Conservation (phyloP, 805 yeast genomes). For the Saccharomyces paradoxus region DNA sequence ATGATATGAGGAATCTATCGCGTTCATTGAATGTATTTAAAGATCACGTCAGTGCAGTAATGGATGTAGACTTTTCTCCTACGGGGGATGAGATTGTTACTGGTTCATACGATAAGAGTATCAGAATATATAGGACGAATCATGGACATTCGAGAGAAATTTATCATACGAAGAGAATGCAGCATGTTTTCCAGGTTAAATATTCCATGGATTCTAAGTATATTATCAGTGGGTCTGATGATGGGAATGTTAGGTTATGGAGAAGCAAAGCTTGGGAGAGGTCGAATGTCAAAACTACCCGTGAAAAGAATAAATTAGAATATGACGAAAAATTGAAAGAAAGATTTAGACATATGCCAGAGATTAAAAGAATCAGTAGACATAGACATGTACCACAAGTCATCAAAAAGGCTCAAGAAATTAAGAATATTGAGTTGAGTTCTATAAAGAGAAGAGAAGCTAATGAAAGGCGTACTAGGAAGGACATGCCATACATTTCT, state of each 20-base stretch:
- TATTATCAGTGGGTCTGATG: conserved; percentile 87
- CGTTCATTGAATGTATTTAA: conserved; percentile 78
- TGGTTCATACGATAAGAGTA: conserved; percentile 90
- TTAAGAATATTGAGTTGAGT: conserved; percentile 64
- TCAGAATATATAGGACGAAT: conserved; percentile 64
- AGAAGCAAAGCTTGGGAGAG: conserved; percentile 80
- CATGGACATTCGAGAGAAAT: conserved; percentile 93
- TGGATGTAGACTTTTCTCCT: conserved; percentile 92
- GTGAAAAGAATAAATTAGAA: conserved; percentile 75
- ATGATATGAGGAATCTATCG: conserved; percentile 92
- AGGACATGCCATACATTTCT: conserved; percentile 47
- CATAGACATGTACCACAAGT: conserved; percentile 88
- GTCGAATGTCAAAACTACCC: conserved; percentile 68
- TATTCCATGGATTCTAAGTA: conserved; percentile 86
- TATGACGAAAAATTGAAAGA: conserved; percentile 89
- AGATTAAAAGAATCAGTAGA: conserved; percentile 76
- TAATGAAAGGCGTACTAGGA: conserved; percentile 74
- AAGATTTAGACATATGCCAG: conserved; percentile 93
- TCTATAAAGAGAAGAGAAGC: conserved; percentile 74
- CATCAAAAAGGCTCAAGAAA: conserved; percentile 82
- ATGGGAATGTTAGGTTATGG: conserved; percentile 93
- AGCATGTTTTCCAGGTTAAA: conserved; percentile 75
- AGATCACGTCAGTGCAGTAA: conserved; percentile 92
- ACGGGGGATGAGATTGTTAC: conserved; percentile 95
- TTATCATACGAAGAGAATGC: conserved; percentile 97